Evolutionary conservation across 2,329 filamentous ascomycete species (phyloP), one percentile per base, ranked within the genome.

Genomic region (Akanthomyces dipterigenus): DNA sequence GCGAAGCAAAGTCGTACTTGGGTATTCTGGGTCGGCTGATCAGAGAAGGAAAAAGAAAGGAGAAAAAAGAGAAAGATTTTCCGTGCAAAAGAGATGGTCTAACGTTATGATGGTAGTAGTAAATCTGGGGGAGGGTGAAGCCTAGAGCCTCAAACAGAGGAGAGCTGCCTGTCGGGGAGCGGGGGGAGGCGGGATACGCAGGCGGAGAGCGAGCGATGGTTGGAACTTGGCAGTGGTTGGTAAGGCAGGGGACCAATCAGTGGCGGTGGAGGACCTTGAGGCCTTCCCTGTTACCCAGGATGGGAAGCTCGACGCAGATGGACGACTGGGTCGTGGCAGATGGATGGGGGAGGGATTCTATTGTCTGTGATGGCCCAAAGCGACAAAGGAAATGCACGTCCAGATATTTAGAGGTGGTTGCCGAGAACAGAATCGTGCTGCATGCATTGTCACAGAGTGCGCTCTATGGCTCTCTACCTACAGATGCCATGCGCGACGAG

Each of bases 161-260:
- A 50, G 24, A 38, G 40, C 48, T 14, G 20, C 38, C 26, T 11
- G 45, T 51, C 12, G 5, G 22, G 43, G 43, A 49, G 43, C 38
- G 40, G 48, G 57, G 56, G 46, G 26, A 50, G 55, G 56, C 56
- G 48, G 48, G 43, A 48, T 34, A 40, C 20, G 8, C 20, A 49
- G 55, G 55, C 43, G 45, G 34, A 28, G 55, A 50, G 55, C 7
- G 28, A 58, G 40, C 57, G 40, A 56, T 56, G 56, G 56, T 43
- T 50, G 31, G 31, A 34, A 34, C 31, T 34, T 34, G 56, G 56
- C 24, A 51, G 8, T 56, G 53, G 42, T 42, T 40, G 31, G 31
- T 16, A 38, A 34, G 11, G 31, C 31, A 34, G 45, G 56, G 56
- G 57, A 60, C 49, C 57, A 60, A 24, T 26, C 49, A 54, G 24